Base-by-base conservation (phyloP, 768 basidiomycete genomes). In the Sutorius australiensis region DNA sequence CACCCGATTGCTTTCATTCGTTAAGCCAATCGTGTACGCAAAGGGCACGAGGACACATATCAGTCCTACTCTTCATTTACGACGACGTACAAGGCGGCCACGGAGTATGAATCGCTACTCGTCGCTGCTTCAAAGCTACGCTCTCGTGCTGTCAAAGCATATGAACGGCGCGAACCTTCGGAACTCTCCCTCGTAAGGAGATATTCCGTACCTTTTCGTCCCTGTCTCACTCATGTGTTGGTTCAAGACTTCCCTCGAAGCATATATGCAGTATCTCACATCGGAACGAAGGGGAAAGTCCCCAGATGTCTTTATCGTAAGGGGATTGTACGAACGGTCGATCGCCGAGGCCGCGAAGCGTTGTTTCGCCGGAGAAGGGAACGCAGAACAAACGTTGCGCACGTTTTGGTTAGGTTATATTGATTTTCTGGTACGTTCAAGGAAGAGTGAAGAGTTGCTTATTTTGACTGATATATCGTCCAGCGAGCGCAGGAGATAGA, bases 31-130 rank as follows among this genome's bases (percentile, higher is more conserved):
- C 12, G 3, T 27, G 36, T n/a, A 3, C 41, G 36, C 27, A n/a
- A 61, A 94, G 92, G 82, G 53, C 78, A 85, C 50, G 90, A 92
- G 37, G 81, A 88, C 13, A 95, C 93, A 0, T 85, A 86, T 51
- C 85, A 91, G 61, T 77, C 81, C 2, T 98, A 95, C 67, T 97
- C 95, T 0, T 80, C 86, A 0, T 97, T 98, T 72, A 91, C 92
- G 14, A 91, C 92, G 1, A 80, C 81, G 50, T 79, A 88, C 68
- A 81, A 84, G 60, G 81, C 87, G 13, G 75, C 84, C 0, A 72
- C 78, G n/a, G 79, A 86, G 39, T 98, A 98, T 64, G 93, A 95
- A 63, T 60, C 74, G 0, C 70, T 86, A 7, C 80, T 98, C 24
- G 78, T 95, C 16, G 69, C 80, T 1, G 93, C 92, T 3, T 92